A percentile compares a stretch with the other conserved stretches of the same genome.
Evolutionary conservation across 2,329 filamentous ascomycete genomes (phyloP).

Genomic region (Arthrinium puccinioides): DNA sequence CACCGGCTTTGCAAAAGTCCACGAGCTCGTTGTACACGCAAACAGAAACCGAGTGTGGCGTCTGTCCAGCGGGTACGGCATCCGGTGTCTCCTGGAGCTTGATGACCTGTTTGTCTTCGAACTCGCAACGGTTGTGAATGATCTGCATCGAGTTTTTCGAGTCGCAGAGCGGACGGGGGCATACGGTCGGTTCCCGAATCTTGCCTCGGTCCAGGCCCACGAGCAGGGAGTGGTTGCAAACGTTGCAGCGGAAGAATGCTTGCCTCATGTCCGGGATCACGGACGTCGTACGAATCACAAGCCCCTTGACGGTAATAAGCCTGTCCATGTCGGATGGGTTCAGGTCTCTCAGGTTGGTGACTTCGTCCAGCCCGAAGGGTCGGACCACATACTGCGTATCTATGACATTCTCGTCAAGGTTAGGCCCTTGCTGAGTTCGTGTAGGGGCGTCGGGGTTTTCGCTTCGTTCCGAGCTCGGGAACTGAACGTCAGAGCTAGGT

Average conservation of each 20-base stretch:
- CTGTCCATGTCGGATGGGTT: constrained; percentile 97
- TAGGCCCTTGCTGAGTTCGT: constrained; percentile 38
- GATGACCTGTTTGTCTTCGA: constrained; percentile 97
- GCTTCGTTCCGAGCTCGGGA: constrained; percentile 71
- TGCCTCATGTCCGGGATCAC: constrained; percentile 99
- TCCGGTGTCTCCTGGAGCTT: constrained; percentile 98
- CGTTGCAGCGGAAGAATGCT: constrained; percentile 92
- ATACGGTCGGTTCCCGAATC: constrained; percentile 89
- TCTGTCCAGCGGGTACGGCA: constrained; percentile 89
- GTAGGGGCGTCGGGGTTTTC: constrained; percentile 39
- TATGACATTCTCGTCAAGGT: constrained; percentile 74
- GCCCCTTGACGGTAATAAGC: constrained; percentile 86
- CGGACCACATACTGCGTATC: constrained; percentile 77
- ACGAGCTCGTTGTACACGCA: constrained; percentile 96
- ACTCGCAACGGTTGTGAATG: constrained; percentile 88
- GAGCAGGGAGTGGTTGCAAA: constrained; percentile 85
- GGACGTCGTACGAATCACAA: constrained; percentile 91
- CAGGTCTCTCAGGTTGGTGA: constrained; percentile 86
- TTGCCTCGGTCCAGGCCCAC: constrained; percentile 92
- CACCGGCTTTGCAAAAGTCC: constrained; percentile 96
- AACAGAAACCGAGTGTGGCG: constrained; percentile 91
- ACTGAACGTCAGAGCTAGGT: constrained; percentile 66
- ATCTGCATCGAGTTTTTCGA: constrained; percentile 97
- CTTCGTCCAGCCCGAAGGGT: constrained; percentile 79
- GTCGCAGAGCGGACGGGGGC: constrained; percentile 73